Evolutionary conservation across 805 yeast genomes (phyloP), one percentile per base, ranked within the genome.

Genomic region (Myxozyma neglecta): DNA sequence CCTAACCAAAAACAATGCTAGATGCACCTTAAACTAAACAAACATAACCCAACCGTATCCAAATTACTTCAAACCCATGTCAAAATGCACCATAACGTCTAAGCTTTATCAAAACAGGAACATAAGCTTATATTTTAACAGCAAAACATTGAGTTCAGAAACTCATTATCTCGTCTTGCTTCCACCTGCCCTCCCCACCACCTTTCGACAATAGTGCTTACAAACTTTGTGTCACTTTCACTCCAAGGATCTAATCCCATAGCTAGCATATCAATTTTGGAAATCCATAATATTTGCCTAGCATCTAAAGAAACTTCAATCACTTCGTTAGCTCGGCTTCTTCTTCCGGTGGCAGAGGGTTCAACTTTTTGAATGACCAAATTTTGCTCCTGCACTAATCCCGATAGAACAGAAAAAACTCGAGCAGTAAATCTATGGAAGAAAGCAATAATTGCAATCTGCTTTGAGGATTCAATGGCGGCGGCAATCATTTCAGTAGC

Each of bases 161-260:
- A 61, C 54, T 63, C 67, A 34, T 63, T 63, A 40, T 63, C 67
- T n/a, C 67, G 43, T 10, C 62, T 43, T 11, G 65, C 55, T 4
- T 80, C 79, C n/a, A 81, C 72, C 37, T 74, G 77, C 6, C 79
- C 73, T 14, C 76, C 76, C 80, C 82, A 83, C 84, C 85, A 83
- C 2, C 75, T 65, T 9, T 72, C 69, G 1, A 81, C 76, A 46
- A 84, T 71, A 10, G 76, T 74, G 37, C 73, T 64, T 13, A 83
- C 69, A 68, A 84, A 83, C 34, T 74, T 75, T 14, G 78, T 69
- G 69, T 84, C 88, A 6, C 73, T 70, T 0, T 67, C 32, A 24
- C 83, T 77, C 63, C 80, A 77, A 3, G 87, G 85, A 69, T 84
- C 87, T 46, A 84, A 71, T 1, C 88, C 87, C 85, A 84, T 81